phyloP scores from a whole-genome alignment of 331 rosid genomes.

The Stylosanthes scabra region DNA sequence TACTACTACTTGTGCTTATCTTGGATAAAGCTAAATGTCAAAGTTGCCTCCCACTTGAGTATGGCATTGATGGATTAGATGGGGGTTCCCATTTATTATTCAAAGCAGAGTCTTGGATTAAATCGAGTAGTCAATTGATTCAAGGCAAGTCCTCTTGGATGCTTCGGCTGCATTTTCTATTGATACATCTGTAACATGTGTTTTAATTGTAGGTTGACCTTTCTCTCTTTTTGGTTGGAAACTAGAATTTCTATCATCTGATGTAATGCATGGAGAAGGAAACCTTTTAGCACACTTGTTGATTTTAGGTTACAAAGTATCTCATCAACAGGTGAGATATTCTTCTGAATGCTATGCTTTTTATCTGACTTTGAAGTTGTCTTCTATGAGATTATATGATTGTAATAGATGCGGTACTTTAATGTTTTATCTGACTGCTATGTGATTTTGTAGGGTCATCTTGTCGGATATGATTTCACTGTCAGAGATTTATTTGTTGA shows the following conservation, averaged over 20 bases:
- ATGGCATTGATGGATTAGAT: constrained; percentile 94
- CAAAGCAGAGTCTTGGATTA: constrained; percentile 59
- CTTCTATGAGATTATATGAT: constrained; percentile 12
- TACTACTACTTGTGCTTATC: constrained; percentile 76
- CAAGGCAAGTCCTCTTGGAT: constrained; percentile 55
- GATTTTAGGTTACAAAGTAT: constrained; percentile 78
- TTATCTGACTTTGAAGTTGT: constrained; percentile 22
- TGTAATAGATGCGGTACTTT: not conserved
- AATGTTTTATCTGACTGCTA: constrained; percentile 18
- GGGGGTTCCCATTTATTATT: constrained; percentile 96
- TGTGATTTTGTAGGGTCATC: constrained; percentile 63
- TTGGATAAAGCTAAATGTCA: constrained; percentile 88
- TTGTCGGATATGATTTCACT: constrained; percentile 78
- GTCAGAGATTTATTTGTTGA: constrained; percentile 79
- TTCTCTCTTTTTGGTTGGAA: constrained; percentile 51
- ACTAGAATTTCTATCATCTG: constrained; percentile 85
- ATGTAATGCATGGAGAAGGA: constrained; percentile 96
- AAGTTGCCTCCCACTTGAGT: constrained; percentile 79
- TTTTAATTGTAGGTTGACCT: constrained; percentile 46
- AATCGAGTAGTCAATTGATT: constrained; percentile 81
- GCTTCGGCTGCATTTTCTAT: constrained; percentile 24
- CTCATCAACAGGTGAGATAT: constrained; percentile 77
- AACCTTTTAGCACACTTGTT: constrained; percentile 80
- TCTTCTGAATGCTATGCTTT: constrained; percentile 32
- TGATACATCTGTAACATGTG: constrained; percentile 16